phyloP scores from a whole-genome alignment of 2,329 filamentous ascomycete genomes.

The Kalaharituber pfeilii region DNA sequence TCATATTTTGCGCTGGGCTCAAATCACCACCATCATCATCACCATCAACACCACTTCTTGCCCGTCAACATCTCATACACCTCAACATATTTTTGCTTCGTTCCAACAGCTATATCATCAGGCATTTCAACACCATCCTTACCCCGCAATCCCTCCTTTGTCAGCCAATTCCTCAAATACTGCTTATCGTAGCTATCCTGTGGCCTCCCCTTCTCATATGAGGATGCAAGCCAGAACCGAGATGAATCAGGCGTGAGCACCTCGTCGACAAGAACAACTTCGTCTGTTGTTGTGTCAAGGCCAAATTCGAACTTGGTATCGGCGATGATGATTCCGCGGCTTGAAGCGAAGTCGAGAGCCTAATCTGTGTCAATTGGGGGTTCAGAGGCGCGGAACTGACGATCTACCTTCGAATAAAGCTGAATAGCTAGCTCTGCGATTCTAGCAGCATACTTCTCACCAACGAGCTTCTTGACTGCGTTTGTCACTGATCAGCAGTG shows the following conservation, averaged over 20 bases:
- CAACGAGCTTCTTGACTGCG: constrained; percentile 37
- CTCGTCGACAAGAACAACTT: constrained; percentile 65
- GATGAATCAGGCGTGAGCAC: constrained; percentile 71
- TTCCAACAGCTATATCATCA: constrained; percentile 50
- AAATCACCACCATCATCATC: too few relatives aligned
- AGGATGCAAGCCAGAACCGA: constrained; percentile 66
- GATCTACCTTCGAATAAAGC: constrained; percentile 37
- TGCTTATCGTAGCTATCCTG: constrained; percentile 86
- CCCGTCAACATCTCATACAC: constrained; percentile 55
- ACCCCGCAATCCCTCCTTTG: constrained; percentile 52
- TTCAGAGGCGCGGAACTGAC: background rate
- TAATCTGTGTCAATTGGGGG: constrained; percentile 12
- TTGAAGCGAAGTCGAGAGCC: constrained; percentile 45
- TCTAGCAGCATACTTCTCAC: constrained; percentile 43
- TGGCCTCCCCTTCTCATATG: constrained; percentile 53
- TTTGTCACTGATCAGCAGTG: too few relatives aligned
- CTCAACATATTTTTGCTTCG: constrained; percentile 55
- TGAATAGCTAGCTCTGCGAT: constrained; percentile 48
- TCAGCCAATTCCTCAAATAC: constrained; percentile 67
- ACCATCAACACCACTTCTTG: constrained; percentile 33
- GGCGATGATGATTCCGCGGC: constrained; percentile 57
- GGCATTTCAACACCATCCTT: constrained; percentile 57
- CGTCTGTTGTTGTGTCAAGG: constrained; percentile 43
- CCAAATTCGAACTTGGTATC: constrained; percentile 67
- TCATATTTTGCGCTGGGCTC: too few relatives aligned